Evolutionary conservation across 1,284 basidiomycete genomes (phyloP).

Genomic region (Abortiporus biennis): DNA sequence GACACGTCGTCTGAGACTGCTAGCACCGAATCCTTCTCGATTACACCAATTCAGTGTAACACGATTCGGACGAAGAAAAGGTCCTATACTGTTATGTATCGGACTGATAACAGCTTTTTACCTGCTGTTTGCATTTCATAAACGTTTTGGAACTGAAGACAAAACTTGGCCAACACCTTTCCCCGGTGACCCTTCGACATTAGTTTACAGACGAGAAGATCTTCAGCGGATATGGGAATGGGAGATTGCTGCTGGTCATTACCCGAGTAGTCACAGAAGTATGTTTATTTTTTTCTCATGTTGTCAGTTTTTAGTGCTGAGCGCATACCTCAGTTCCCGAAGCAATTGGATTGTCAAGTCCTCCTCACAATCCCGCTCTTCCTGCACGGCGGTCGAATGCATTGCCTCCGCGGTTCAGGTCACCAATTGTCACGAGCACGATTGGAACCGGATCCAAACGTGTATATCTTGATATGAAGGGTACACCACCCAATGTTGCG

Average conservation of each 20-base stretch:
- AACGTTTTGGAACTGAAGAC: constrained; percentile 46
- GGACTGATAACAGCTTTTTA: constrained; percentile 44
- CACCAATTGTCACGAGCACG: constrained; percentile 35
- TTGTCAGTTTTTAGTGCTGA: constrained; percentile 3
- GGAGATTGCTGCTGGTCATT: constrained; percentile 89
- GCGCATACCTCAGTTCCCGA: constrained; percentile 56
- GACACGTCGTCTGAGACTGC: constrained; percentile 49
- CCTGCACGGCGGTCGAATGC: constrained; percentile 39
- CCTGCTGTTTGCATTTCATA: constrained; percentile 52
- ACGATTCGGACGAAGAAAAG: constrained; percentile 50
- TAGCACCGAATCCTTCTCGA: constrained; percentile 60
- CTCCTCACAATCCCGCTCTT: constrained; percentile 68
- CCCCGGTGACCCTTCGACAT: constrained; percentile 59
- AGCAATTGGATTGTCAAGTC: constrained; percentile 50
- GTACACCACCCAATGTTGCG: constrained; percentile 48
- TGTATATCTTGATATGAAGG: constrained; percentile 67
- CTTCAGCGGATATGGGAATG: constrained; percentile 87
- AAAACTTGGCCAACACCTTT: constrained; percentile 71
- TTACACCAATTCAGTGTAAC: constrained; percentile 52
- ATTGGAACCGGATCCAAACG: constrained; percentile 71
- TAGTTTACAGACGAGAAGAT: constrained; percentile 74
- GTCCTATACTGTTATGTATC: constrained; percentile 42
- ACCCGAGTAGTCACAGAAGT: constrained; percentile 77
- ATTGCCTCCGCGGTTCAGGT: constrained; percentile 14
- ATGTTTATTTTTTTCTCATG: constrained; percentile 25